Percentiles rank a stretch among this genome's conserved stretches.
Conservation (phyloP, 139 green algal genomes). For the Coelastrella sp. region DNA sequence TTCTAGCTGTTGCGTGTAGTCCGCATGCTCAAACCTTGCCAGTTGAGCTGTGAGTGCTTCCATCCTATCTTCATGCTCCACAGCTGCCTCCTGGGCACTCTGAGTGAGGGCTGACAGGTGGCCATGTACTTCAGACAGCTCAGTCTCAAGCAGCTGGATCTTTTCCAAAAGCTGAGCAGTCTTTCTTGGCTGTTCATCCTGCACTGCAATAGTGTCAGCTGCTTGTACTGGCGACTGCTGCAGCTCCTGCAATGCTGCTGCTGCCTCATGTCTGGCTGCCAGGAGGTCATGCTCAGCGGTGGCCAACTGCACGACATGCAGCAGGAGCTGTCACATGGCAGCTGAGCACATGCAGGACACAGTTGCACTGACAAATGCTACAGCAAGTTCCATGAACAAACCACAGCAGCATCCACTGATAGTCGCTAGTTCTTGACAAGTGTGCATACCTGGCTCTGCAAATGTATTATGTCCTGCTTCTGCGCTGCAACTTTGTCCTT, state of each 20-base stretch:
- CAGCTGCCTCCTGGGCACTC: neutral
- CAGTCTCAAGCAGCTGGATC: neutral
- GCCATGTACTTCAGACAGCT: neutral
- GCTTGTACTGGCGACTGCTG: neutral
- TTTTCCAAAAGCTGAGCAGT: neutral
- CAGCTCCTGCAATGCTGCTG: constrained; percentile 24
- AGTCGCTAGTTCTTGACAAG: neutral
- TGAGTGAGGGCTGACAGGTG: too few relatives aligned
- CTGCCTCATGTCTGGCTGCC: constrained; percentile 2
- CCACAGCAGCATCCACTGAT: neutral
- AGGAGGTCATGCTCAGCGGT: neutral
- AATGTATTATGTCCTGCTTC: constrained; percentile 19
- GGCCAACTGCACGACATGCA: neutral
- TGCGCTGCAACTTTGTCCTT: constrained; percentile 46
- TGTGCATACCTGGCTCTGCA: neutral
- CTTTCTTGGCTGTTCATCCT: neutral
- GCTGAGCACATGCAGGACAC: neutral
- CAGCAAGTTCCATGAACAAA: neutral
- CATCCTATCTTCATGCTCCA: neutral
- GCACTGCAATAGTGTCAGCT: neutral
- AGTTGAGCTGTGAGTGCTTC: neutral
- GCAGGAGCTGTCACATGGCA: neutral
- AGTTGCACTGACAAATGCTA: neutral
- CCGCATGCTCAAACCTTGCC: neutral
- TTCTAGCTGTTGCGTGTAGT: neutral